Percentiles rank a stretch among this genome's conserved stretches.
phyloP scores from a whole-genome alignment of 2,329 filamentous ascomycete species.

The Colletotrichum limetticola region DNA sequence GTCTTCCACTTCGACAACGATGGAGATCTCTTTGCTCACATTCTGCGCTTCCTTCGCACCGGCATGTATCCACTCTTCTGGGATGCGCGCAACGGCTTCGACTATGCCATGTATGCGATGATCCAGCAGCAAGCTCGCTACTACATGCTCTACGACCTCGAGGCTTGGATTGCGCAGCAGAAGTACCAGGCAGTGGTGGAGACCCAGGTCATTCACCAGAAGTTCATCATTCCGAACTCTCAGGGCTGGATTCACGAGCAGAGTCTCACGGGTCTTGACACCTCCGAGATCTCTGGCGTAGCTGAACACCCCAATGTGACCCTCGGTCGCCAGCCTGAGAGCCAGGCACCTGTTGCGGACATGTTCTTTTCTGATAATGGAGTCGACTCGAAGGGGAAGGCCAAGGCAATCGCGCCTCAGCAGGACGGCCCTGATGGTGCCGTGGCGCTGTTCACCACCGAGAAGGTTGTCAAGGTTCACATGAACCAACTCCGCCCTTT shows the following conservation, averaged over 20 bases:
- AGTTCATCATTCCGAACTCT: not conserved
- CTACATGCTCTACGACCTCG: constrained; percentile 42
- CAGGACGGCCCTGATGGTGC: not conserved
- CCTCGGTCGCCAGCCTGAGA: not conserved
- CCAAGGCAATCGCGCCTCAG: not conserved
- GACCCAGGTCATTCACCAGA: constrained; percentile 20
- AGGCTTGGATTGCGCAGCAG: constrained; percentile 39
- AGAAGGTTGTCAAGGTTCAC: not conserved
- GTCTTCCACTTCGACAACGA: constrained; percentile 48
- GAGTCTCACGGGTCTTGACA: not conserved
- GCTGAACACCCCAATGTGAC: not conserved
- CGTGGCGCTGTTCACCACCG: not conserved
- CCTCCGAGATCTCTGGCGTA: constrained; percentile 15
- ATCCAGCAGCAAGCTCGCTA: constrained; percentile 46
- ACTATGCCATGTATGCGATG: constrained; percentile 47
- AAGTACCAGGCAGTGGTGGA: constrained; percentile 36
- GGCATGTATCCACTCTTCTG: constrained; percentile 49
- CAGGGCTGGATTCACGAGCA: constrained; percentile 12
- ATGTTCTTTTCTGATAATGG: not conserved
- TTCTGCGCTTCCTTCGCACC: constrained; percentile 48
- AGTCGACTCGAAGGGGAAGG: not conserved
- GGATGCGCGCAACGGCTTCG: constrained; percentile 41
- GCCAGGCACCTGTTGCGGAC: not conserved
- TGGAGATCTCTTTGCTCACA: constrained; percentile 46
- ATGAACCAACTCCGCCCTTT: not conserved